Evolutionary conservation across 2,329 filamentous ascomycete genomes (phyloP).

Genomic region (Lecanicillium sp.): DNA sequence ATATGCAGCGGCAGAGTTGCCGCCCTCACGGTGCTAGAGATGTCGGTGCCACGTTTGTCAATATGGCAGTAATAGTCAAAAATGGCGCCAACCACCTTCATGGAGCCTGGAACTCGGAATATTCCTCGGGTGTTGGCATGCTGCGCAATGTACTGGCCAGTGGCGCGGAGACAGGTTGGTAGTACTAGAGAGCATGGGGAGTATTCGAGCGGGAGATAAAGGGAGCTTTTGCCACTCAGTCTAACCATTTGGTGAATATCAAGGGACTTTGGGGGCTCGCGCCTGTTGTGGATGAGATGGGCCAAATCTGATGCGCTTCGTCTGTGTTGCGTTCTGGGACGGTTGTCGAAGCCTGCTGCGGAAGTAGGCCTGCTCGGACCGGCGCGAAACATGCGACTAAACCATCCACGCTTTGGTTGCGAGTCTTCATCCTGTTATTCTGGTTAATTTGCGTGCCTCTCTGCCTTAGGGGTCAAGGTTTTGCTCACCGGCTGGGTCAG

Average conservation of each 20-base stretch:
- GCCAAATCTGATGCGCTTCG: slow-evolving; percentile 51
- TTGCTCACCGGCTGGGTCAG: slow-evolving; percentile 24
- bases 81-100: slow-evolving; percentile 45
- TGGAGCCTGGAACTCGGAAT: slow-evolving; percentile 56
- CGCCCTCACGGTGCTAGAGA: slow-evolving; percentile 50
- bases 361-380: slow-evolving; percentile 12
- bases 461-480: background rate
- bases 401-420: slow-evolving; percentile 26
- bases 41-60: slow-evolving; percentile 37
- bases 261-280: slow-evolving; percentile 39
- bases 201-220: slow-evolving; percentile 54
- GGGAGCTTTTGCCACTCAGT: slow-evolving; percentile 53
- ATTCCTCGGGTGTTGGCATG: slow-evolving; percentile 48
- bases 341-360: slow-evolving; percentile 4
- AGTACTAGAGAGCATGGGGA: slow-evolving; percentile 48
- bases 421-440: slow-evolving; percentile 1
- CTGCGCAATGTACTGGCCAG: slow-evolving; percentile 55
- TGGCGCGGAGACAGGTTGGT: slow-evolving; percentile 59
- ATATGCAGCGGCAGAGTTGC: slow-evolving; percentile 55
- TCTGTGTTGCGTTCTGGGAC: slow-evolving; percentile 27
- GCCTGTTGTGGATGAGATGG: slow-evolving; percentile 32
- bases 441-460: background rate
- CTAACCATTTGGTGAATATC: slow-evolving; percentile 53
- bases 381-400: slow-evolving; percentile 27
- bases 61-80: slow-evolving; percentile 55